Evolutionary conservation across 2,329 filamentous ascomycete genomes (phyloP).

Genomic region (Pezicula radicicola): DNA sequence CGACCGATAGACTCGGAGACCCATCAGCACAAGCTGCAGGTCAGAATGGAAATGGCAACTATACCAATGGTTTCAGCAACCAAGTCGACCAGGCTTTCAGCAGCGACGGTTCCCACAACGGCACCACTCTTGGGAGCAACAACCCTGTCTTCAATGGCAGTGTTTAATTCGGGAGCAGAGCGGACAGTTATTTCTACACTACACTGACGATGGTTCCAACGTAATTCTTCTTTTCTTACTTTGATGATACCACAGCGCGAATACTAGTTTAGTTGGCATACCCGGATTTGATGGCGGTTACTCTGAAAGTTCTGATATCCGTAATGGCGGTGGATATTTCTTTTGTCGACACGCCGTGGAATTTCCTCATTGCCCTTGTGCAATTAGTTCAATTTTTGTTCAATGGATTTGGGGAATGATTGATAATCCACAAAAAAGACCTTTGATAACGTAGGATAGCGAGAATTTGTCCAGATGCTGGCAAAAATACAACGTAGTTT

Average conservation of each 20-base stretch:
- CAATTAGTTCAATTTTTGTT: too few relatives aligned
- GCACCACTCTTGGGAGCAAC: conserved; percentile 18
- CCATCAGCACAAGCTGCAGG: conserved; percentile 6
- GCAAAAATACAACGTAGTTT: too few relatives aligned
- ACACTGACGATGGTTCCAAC: neutral
- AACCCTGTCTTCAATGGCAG: conserved; percentile 20
- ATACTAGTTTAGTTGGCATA: neutral
- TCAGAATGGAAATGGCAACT: conserved; percentile 39
- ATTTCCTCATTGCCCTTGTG: too few relatives aligned
- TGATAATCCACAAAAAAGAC: too few relatives aligned
- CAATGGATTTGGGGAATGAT: too few relatives aligned
- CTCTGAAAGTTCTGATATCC: too few relatives aligned
- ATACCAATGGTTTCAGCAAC: conserved; percentile 27
- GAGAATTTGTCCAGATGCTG: too few relatives aligned
- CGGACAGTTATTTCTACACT: neutral
- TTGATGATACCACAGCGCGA: conserved; percentile 7
- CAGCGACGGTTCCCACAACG: conserved; percentile 6
- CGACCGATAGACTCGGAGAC: conserved; percentile 10
- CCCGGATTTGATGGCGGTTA: too few relatives aligned
- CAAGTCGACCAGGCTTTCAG: conserved; percentile 25
- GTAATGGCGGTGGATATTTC: too few relatives aligned
- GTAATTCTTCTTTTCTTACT: neutral
- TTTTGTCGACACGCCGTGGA: too few relatives aligned
- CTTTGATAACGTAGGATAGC: too few relatives aligned
- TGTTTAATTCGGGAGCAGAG: conserved; percentile 4